A percentile compares a stretch with the other conserved stretches of the same genome.
phyloP scores from a whole-genome alignment of 768 basidiomycete species.

The Mycena rosella region DNA sequence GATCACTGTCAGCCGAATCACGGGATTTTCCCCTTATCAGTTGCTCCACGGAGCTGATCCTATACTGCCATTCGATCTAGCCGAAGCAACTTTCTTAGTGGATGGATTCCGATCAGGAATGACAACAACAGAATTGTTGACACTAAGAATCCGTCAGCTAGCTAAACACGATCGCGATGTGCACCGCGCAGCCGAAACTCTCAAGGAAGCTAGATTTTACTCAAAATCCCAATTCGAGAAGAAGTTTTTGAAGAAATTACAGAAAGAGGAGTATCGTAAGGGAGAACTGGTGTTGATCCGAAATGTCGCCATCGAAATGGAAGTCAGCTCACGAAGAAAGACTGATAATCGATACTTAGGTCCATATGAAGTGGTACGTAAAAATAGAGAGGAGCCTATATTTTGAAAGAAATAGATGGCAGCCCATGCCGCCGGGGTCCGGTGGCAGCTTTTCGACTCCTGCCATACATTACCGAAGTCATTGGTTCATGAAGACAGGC shows the following conservation, averaged over 20 bases:
- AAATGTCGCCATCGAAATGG: too few relatives aligned
- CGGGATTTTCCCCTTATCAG: too few relatives aligned
- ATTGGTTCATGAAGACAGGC: not conserved
- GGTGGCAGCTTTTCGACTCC: slow-evolving; percentile 22
- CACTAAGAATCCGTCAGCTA: slow-evolving; percentile 40
- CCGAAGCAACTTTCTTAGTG: slow-evolving; percentile 48
- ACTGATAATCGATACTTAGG: too few relatives aligned
- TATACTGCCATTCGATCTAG: slow-evolving; percentile 47
- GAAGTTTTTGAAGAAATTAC: slow-evolving; percentile 15
- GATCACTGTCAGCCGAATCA: too few relatives aligned
- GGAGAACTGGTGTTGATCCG: slow-evolving; percentile 42
- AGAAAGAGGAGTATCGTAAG: slow-evolving; percentile 9
- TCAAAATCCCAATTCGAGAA: slow-evolving; percentile 43
- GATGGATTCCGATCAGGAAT: too few relatives aligned
- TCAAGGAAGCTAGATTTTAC: slow-evolving; percentile 35
- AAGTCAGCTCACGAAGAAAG: too few relatives aligned
- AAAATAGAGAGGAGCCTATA: slow-evolving; percentile 29
- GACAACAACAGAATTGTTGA: slow-evolving; percentile 37
- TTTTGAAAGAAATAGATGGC: slow-evolving; percentile 30
- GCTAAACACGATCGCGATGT: slow-evolving; percentile 38
- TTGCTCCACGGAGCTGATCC: too few relatives aligned
- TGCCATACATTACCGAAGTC: slow-evolving; percentile 32
- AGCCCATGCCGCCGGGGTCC: not conserved
- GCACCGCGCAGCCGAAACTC: slow-evolving; percentile 23
- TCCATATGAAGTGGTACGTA: too few relatives aligned